Evolutionary conservation across 2,329 filamentous ascomycete species (phyloP).

Genomic region (Emergomyces orientalis): DNA sequence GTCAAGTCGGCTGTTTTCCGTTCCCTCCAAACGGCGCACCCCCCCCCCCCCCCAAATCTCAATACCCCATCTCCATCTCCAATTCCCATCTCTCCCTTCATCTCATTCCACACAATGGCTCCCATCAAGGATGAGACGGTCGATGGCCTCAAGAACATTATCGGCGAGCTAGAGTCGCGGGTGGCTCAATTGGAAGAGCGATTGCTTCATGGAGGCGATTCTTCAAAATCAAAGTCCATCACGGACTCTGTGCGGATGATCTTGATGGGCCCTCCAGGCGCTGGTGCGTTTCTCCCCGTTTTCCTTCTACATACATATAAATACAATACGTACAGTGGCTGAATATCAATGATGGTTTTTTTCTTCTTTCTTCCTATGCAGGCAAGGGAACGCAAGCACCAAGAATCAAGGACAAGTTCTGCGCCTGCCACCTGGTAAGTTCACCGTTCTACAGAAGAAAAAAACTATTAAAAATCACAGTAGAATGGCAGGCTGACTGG

Average conservation of each 20-base stretch:
- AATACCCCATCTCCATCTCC: slow-evolving; percentile 11
- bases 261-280: slow-evolving; percentile 92
- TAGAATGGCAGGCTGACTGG: slow-evolving; percentile 4
- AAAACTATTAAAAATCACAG: too few species aligned
- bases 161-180: slow-evolving; percentile 73
- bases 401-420: slow-evolving; percentile 96
- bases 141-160: slow-evolving; percentile 72
- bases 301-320: not conserved
- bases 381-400: slow-evolving; percentile 98
- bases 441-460: not conserved
- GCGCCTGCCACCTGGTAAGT: slow-evolving; percentile 88
- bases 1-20: not conserved
- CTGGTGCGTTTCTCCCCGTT: slow-evolving; percentile 54
- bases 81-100: slow-evolving; percentile 15
- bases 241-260: slow-evolving; percentile 81
- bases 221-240: slow-evolving; percentile 41
- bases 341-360: not conserved
- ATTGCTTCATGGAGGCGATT: slow-evolving; percentile 47
- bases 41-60: slow-evolving; percentile 15
- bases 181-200: slow-evolving; percentile 76
- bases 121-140: slow-evolving; percentile 72
- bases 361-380: slow-evolving; percentile 35
- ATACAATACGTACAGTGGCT: not conserved
- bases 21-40: not conserved
- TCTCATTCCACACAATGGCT: slow-evolving; percentile 57